phyloP scores from a whole-genome alignment of 1,139 yeast species.

The Debaryomyces nepalensis region DNA sequence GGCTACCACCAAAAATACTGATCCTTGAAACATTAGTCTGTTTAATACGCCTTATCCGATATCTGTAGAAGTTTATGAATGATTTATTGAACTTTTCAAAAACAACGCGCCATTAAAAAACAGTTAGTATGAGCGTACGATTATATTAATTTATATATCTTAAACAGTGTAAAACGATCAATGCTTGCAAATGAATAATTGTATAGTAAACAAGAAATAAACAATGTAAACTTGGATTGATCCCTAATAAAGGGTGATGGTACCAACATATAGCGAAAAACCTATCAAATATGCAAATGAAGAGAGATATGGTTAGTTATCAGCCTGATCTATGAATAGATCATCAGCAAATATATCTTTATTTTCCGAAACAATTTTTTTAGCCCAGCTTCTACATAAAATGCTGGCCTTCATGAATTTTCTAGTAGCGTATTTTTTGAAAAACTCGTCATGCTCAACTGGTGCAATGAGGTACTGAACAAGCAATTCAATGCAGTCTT shows the following conservation, averaged over 20 bases:
- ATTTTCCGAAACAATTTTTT: conserved; percentile 52
- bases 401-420: conserved; percentile 91
- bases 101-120: conserved; percentile 10
- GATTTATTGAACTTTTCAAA: conserved; percentile 6
- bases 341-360: conserved; percentile 29
- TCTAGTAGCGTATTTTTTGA: conserved; percentile 90
- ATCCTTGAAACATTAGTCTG: conserved; percentile 38
- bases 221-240: conserved; percentile 1
- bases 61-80: too few relatives aligned
- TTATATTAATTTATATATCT: conserved; percentile 8
- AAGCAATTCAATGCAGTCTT: conserved; percentile 72
- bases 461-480: conserved; percentile 81
- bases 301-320: conserved; percentile 2
- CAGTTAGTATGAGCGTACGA: neutral
- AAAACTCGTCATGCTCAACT: conserved; percentile 91
- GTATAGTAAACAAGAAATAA: conserved; percentile 8
- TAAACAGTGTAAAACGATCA: conserved; percentile 9
- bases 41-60: too few relatives aligned
- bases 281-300: conserved; percentile 10
- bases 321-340: conserved; percentile 6
- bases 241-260: neutral
- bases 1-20: conserved; percentile 45
- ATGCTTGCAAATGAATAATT: conserved; percentile 9
- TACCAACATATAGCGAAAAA: conserved; percentile 8
- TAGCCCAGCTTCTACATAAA: conserved; percentile 91